Conservation (phyloP, 2,329 filamentous ascomycete genomes). For the Talaromyces sp. region DNA sequence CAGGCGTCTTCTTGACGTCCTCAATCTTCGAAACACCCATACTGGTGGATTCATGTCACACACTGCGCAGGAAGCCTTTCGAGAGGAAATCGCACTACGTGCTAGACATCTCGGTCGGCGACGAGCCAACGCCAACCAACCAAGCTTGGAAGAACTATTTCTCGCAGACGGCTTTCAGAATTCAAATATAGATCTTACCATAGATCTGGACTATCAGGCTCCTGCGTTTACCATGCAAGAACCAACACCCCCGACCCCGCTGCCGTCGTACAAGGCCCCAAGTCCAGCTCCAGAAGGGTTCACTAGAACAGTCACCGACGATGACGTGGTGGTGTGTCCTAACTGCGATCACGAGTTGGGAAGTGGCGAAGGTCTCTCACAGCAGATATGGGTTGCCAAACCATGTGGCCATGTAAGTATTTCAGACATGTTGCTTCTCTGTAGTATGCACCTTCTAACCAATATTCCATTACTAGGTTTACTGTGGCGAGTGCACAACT, state of each 20-base stretch:
- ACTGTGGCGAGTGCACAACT: conserved; percentile 43
- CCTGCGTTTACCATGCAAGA: conserved; percentile 38
- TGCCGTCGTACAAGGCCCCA: conserved; percentile 54
- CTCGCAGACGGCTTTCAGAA: neutral
- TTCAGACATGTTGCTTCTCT: neutral
- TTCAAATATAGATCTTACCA: conserved; percentile 8
- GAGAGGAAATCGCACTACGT: conserved; percentile 19
- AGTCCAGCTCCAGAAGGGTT: conserved; percentile 68
- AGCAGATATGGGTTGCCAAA: conserved; percentile 89
- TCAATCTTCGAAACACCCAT: conserved; percentile 4
- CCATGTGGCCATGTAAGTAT: conserved; percentile 74
- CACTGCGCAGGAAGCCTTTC: conserved; percentile 12
- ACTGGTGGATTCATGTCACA: conserved; percentile 1
- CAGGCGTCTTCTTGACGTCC: conserved; percentile 13
- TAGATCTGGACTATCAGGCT: conserved; percentile 8
- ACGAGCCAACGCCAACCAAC: neutral
- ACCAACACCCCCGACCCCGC: conserved; percentile 14
- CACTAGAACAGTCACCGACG: conserved; percentile 67
- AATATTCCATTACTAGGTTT: conserved; percentile 31
- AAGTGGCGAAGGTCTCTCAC: conserved; percentile 64
- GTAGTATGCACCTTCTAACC: conserved; percentile 31
- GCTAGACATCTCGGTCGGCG: conserved; percentile 8
- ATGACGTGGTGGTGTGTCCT: conserved; percentile 73
- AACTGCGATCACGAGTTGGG: conserved; percentile 82
- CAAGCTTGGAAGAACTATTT: conserved; percentile 6